Evolutionary conservation across 2,329 filamentous ascomycete genomes (phyloP), one percentile per base, ranked within the genome.

Genomic region (Trichothecium roseum): DNA sequence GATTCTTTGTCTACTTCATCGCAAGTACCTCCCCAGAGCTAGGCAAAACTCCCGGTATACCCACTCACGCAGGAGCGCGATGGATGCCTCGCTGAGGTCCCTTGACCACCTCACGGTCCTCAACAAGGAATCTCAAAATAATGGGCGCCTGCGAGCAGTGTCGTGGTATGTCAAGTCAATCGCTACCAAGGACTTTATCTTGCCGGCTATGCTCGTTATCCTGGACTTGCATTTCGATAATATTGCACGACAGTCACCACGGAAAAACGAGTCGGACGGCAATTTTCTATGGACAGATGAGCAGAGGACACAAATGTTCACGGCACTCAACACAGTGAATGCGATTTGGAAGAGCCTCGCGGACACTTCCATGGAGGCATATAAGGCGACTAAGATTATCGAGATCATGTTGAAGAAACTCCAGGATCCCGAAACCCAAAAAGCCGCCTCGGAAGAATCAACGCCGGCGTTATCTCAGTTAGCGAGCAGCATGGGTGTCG

Each of bases 1-100:
- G 60, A 83, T 87, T 14, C 72, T 94, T 48, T 93, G 86, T 48
- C 74, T 94, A 16, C 71, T 98, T 28, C 91, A 98, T 56, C 74
- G 87, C 34, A 87, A 87, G 43, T 95, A 91, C 54, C 71, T 94
- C 39, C 68, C 74, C n/a, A 74, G 79, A 40, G 84, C 87, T 5
- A 69, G 83, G 32, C 74, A 83, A 40, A 91, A 89, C 47, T 67
- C 82, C 8, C 74, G 87, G 8, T 96, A 94, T 50, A 74, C 78
- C 8, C 85, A 91, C 51, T 94, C 87, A 3, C 75, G 89, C 20
- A 78, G 80, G 28, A 81, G 79, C 16, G 91, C 86, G 43, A 81
- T 96, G 28, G 86, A 94, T 49, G 84, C 88, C 2, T 85, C 87
- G 0, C 69, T 95, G 67, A 79, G 82, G 44, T 78, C 93, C 32